These are phyloP conservation scores for Tripterygium wilfordii DNA, from an alignment of 177 flowering plant species.

Conservation along the genomic window DNA sequence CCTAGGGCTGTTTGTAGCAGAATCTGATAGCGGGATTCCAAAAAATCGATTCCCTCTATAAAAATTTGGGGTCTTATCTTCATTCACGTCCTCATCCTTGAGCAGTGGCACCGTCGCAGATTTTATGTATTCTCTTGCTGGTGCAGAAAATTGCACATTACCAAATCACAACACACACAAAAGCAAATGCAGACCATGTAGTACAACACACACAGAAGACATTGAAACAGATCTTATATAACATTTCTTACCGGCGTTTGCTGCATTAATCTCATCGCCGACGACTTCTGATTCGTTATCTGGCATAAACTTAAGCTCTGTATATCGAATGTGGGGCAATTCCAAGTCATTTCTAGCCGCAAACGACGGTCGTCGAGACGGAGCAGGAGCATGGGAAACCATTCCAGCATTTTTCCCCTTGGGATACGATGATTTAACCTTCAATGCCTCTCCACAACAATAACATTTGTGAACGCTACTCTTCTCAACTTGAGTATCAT, in stretches of 20 bases:
- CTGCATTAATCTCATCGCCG: conserved; percentile 27
- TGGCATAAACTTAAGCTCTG: conserved; percentile 44
- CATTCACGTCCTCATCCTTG: conserved; percentile 36
- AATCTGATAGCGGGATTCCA: conserved; percentile 47
- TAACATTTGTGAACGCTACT: conserved; percentile 36
- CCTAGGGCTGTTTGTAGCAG: conserved; percentile 48
- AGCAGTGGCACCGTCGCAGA: conserved; percentile 33
- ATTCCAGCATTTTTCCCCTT: conserved; percentile 13
- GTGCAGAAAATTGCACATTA: neutral
- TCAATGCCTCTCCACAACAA: conserved; percentile 67
- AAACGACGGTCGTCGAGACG: conserved; percentile 43
- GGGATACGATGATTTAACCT: conserved; percentile 22
- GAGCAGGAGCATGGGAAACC: conserved; percentile 39
- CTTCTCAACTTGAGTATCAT: conserved; percentile 16
- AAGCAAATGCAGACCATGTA: too few relatives aligned
- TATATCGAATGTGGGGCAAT: conserved; percentile 31
- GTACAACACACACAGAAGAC: too few relatives aligned
- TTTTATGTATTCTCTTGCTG: conserved; percentile 44
- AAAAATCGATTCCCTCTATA: conserved; percentile 38
- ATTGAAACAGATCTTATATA: too few relatives aligned
- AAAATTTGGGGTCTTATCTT: conserved; percentile 44
- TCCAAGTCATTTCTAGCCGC: conserved; percentile 28
- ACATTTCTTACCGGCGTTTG: conserved; percentile 19
- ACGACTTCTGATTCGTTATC: conserved; percentile 42
- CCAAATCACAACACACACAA: too few relatives aligned